Percentiles rank a stretch among this genome's conserved stretches.
These are phyloP conservation scores for Starmerella bombi DNA, from an alignment of 805 yeast genomes.

Conservation along the genomic window DNA sequence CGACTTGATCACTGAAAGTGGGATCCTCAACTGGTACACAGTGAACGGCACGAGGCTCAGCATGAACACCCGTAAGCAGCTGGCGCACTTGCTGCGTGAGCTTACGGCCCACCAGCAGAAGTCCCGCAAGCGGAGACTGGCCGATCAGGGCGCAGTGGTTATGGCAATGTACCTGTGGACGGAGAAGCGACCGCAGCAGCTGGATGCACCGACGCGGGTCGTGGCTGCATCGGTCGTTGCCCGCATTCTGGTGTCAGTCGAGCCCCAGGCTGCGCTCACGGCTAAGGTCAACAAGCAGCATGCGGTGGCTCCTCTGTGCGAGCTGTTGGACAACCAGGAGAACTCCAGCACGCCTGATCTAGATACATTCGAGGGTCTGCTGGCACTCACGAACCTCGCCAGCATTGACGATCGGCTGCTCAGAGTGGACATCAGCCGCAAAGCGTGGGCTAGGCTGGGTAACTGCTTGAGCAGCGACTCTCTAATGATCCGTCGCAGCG, in stretches of 20 bases:
- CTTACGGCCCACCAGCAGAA: conserved; percentile 23
- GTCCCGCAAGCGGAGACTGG: conserved; percentile 22
- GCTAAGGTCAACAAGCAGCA: conserved; percentile 24
- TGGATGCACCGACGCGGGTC: conserved; percentile 17
- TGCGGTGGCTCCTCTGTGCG: conserved; percentile 26
- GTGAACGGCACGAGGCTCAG: conserved; percentile 19
- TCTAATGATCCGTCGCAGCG: conserved; percentile 40
- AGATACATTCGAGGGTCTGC: conserved; percentile 40
- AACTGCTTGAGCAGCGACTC: conserved; percentile 35
- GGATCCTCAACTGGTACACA: conserved; percentile 21
- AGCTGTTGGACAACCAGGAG: conserved; percentile 8
- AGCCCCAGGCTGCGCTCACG: conserved; percentile 28
- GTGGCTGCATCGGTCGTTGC: conserved; percentile 24
- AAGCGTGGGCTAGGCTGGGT: conserved; percentile 38
- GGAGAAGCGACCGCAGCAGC: conserved; percentile 13
- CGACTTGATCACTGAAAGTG: conserved; percentile 11
- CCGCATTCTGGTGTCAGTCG: conserved; percentile 26
- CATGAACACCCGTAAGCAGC: conserved; percentile 20
- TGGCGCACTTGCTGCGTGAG: conserved; percentile 23
- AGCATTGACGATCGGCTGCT: conserved; percentile 33
- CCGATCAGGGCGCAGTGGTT: conserved; percentile 29
- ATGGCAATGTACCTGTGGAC: conserved; percentile 24
- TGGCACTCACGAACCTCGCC: conserved; percentile 58
- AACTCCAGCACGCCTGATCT: conserved; percentile 21
- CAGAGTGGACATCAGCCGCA: conserved; percentile 30